phyloP scores from a whole-genome alignment of 2,329 filamentous ascomycete species.

The Didymellaceae sp. region DNA sequence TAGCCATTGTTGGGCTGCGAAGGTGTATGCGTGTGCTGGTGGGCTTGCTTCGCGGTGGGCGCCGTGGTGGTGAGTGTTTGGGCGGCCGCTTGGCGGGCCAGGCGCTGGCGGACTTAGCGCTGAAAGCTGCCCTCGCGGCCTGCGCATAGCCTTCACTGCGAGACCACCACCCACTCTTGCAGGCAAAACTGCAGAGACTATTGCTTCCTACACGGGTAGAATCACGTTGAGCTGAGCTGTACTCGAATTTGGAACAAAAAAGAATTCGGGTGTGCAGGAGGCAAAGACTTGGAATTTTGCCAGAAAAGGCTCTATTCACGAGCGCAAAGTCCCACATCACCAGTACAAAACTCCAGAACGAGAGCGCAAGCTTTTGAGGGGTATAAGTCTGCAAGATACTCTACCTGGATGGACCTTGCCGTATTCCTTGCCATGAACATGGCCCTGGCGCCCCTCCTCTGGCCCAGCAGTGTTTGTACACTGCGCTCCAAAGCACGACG shows the following conservation, averaged over 20 bases:
- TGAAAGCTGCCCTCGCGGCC: background rate
- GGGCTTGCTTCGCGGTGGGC: background rate
- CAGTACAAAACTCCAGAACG: too few relatives aligned
- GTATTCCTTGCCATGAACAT: too few relatives aligned
- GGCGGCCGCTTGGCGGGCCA: constrained; percentile 3
- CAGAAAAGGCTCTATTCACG: background rate
- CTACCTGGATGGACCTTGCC: too few relatives aligned
- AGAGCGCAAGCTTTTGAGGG: too few relatives aligned
- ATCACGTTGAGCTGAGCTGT: background rate
- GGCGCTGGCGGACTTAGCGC: constrained; percentile 5
- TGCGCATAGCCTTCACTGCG: background rate
- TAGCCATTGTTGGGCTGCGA: background rate
- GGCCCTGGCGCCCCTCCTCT: too few relatives aligned
- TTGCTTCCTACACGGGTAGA: background rate
- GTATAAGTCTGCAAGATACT: too few relatives aligned
- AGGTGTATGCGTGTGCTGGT: background rate
- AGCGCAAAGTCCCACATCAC: background rate
- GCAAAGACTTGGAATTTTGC: background rate
- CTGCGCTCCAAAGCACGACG: too few relatives aligned
- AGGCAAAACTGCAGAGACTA: background rate
- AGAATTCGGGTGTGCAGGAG: background rate
- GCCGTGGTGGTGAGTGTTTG: background rate
- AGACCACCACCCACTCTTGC: background rate
- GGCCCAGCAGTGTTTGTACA: too few relatives aligned
- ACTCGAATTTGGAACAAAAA: background rate